Evolutionary conservation across 306 rosid genomes (phyloP).

Genomic region (Cucurbita pepo): DNA sequence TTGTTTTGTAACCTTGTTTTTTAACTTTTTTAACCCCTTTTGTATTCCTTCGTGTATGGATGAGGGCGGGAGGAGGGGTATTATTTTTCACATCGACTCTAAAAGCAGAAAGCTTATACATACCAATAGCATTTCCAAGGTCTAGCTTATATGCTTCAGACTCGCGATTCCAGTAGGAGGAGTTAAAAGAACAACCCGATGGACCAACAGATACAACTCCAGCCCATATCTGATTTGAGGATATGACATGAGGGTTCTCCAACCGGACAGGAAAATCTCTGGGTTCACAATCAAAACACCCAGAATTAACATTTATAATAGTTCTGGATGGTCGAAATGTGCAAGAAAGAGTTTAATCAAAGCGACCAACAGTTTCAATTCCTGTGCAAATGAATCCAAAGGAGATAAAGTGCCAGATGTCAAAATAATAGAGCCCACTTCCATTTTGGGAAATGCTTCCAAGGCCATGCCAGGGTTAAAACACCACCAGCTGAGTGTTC

Average conservation of each 20-base stretch:
- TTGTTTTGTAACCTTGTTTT: not conserved
- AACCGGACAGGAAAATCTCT: conserved; percentile 76
- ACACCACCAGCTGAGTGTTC: conserved; percentile 98
- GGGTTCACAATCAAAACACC: conserved; percentile 21
- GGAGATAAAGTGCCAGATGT: conserved; percentile 95
- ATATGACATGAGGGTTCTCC: conserved; percentile 92
- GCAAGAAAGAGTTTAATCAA: not conserved
- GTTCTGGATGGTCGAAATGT: conserved; percentile 8
- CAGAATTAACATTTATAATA: conserved; percentile 10
- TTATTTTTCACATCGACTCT: not conserved
- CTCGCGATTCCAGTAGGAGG: conserved; percentile 75
- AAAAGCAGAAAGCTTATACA: not conserved
- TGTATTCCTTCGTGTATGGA: not conserved
- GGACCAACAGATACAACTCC: conserved; percentile 92
- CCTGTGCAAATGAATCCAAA: conserved; percentile 83
- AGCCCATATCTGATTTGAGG: conserved; percentile 87
- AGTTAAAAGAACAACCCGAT: conserved; percentile 66
- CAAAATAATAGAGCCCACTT: conserved; percentile 75
- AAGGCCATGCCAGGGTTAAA: conserved; percentile 93
- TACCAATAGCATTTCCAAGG: conserved; percentile 96
- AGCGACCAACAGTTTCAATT: conserved; percentile 55
- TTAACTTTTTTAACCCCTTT: not conserved
- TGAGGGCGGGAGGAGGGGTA: not conserved
- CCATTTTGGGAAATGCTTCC: conserved; percentile 51
- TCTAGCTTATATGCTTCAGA: conserved; percentile 66